Evolutionary conservation across 345 rosid genomes (phyloP).

Genomic region (Geranium rotundifolium): DNA sequence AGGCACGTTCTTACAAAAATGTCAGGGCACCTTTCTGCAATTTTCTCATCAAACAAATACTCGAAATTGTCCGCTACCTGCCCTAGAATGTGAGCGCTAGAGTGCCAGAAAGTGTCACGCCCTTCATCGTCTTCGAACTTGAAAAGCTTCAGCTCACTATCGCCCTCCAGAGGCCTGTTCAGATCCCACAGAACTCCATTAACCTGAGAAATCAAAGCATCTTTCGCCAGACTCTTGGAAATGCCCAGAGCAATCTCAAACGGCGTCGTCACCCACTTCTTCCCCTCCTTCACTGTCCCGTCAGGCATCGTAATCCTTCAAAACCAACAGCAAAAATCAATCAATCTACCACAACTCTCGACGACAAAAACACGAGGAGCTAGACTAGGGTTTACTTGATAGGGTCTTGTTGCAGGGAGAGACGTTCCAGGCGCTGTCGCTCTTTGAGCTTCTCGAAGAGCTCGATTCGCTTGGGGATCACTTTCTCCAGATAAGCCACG

Average conservation of each 20-base stretch:
- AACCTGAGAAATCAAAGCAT: constrained; percentile 69
- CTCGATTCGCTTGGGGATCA: constrained; percentile 54
- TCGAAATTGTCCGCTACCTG: constrained; percentile 32
- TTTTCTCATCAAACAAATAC: no score
- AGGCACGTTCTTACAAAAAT: no score
- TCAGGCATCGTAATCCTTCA: constrained; percentile 54
- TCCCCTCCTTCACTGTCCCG: constrained; percentile 83
- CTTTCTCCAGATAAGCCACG: constrained; percentile 43
- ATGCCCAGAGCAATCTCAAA: constrained; percentile 62
- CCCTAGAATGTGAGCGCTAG: constrained; percentile 92
- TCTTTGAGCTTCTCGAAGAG: constrained; percentile 63
- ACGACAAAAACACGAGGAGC: not conserved
- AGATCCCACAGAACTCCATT: constrained; percentile 85
- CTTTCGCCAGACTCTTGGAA: constrained; percentile 56
- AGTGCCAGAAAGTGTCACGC: constrained; percentile 15
- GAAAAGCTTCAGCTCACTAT: constrained; percentile 63
- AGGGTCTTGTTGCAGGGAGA: constrained; percentile 46
- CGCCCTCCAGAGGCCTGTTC: constrained; percentile 70
- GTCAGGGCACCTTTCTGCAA: no score
- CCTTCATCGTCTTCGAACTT: constrained; percentile 76
- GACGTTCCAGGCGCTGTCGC: constrained; percentile 39
- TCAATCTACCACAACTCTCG: not conserved
- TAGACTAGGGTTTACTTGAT: constrained; percentile 38
- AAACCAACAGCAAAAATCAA: not conserved
- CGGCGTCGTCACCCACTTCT: constrained; percentile 67